Conservation (phyloP, 2,329 filamentous ascomycete species). For the Talaromyces verruculosus region DNA sequence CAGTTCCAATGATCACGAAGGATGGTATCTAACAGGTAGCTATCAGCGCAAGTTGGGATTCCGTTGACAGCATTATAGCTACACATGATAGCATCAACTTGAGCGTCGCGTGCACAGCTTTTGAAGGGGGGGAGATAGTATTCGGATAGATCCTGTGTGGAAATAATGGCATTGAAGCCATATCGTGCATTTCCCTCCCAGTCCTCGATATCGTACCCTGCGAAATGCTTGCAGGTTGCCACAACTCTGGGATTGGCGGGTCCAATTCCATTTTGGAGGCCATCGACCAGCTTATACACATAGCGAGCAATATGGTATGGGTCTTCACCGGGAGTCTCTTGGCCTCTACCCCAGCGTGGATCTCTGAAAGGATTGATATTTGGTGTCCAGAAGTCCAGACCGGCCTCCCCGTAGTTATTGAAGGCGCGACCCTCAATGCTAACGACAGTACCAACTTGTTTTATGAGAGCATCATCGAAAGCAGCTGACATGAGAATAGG, state of each 20-base stretch:
- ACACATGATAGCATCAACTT: conserved; percentile 60
- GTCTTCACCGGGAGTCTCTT: conserved; percentile 61
- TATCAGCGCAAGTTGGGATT: conserved; percentile 61
- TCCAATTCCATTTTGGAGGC: conserved; percentile 48
- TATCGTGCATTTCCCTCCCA: conserved; percentile 44
- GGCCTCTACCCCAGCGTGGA: conserved; percentile 60
- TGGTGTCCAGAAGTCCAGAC: conserved; percentile 55
- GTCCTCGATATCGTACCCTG: conserved; percentile 55
- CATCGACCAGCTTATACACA: conserved; percentile 49
- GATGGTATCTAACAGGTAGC: conserved; percentile 60
- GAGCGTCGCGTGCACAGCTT: conserved; percentile 59
- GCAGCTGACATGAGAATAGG: conserved; percentile 61
- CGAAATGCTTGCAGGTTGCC: conserved; percentile 60
- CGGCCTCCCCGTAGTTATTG: conserved; percentile 56
- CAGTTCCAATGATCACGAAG: conserved; percentile 65
- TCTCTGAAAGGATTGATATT: conserved; percentile 65
- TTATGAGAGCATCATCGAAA: conserved; percentile 62
- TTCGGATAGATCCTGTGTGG: conserved; percentile 61
- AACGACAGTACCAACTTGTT: conserved; percentile 51
- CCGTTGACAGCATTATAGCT: conserved; percentile 64
- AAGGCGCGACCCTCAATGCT: conserved; percentile 62
- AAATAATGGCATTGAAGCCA: conserved; percentile 55
- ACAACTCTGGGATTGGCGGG: conserved; percentile 42
- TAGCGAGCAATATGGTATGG: conserved; percentile 50
- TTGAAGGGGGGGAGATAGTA: conserved; percentile 66